Evolutionary conservation across 306 rosid species (phyloP), one percentile per base, ranked within the genome.

Genomic region (Dalbergia cultrata): DNA sequence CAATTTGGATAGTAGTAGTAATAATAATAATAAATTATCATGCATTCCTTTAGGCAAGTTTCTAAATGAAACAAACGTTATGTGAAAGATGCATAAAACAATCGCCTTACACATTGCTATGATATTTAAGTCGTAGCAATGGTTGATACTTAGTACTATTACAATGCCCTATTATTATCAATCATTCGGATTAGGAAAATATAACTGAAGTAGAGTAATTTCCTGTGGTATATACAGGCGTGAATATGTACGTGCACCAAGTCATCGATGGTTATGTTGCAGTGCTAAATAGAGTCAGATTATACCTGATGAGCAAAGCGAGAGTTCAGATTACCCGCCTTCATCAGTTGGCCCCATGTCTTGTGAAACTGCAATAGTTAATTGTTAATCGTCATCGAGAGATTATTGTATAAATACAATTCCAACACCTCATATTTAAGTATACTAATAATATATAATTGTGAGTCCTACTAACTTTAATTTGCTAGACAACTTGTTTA

Each of bases 341-440:
- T 96, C 98, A 96, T 90, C 52, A 96, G 99, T 65, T 96, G 99
- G 18, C 99, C 99, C 99, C 99, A 96, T 53, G 90, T 89, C 80
- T 87, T 72, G 52, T 96, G 99, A 85, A 92, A 93, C 99, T 93
- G 87, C 65, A 83, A 72, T 62, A 26, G 31, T 26, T 26, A 26
- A 3, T 26, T 26, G 31, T 26, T 3, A 26, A 26, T 26, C 31
- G 31, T 26, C 31, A 26, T 26, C 31, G 19, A 53, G 79, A 60
- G 72, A 74, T 54, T 26, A 75, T 13, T 26, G 31, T 26, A 26
- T 26, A 26, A 26, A 47, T 81, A 50, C 19, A 35, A 63, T 83
- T 26, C 31, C 69, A 80, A 56, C 60, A 12, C 62, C 57, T 16
- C 14, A 17, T 13, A 34, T 70, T 37, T 59, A 22, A 60, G 8